phyloP scores from a whole-genome alignment of 129 eudicot genomes.

The Centaurea solstitialis region DNA sequence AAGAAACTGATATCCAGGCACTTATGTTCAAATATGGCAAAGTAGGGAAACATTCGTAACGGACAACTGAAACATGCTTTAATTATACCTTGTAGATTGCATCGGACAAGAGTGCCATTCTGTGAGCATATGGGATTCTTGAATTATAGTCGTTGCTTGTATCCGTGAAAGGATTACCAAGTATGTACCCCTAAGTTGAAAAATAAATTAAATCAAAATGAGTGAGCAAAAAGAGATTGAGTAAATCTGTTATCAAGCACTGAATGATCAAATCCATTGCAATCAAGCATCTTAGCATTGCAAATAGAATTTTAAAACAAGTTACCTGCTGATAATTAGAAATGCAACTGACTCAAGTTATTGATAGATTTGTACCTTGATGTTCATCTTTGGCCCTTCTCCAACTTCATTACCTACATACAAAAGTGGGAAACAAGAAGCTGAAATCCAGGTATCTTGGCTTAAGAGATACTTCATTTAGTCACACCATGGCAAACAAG shows the following conservation, averaged over 20 bases:
- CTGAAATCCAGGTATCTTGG: not conserved
- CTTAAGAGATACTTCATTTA: too few species aligned
- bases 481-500: not conserved
- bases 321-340: not conserved
- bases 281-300: not conserved
- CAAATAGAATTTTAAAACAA: not conserved
- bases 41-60: not conserved
- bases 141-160: not conserved
- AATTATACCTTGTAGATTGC: conserved; percentile 18
- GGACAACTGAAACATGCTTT: not conserved
- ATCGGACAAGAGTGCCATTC: conserved; percentile 21
- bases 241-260: not conserved
- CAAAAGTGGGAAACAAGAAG: not conserved
- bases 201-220: not conserved
- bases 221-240: not conserved
- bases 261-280: too few species aligned
- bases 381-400: conserved; percentile 8
- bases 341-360: not conserved
- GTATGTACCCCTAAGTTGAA: conserved; percentile 19
- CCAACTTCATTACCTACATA: conserved; percentile 17
- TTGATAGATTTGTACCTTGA: not conserved
- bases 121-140: not conserved
- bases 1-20: not conserved
- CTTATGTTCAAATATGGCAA: not conserved
- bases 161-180: conserved; percentile 20